Percentiles rank a stretch among this genome's conserved stretches.
These are phyloP conservation scores for Prunus mira DNA, from an alignment of 306 rosid genomes.

Conservation along the genomic window DNA sequence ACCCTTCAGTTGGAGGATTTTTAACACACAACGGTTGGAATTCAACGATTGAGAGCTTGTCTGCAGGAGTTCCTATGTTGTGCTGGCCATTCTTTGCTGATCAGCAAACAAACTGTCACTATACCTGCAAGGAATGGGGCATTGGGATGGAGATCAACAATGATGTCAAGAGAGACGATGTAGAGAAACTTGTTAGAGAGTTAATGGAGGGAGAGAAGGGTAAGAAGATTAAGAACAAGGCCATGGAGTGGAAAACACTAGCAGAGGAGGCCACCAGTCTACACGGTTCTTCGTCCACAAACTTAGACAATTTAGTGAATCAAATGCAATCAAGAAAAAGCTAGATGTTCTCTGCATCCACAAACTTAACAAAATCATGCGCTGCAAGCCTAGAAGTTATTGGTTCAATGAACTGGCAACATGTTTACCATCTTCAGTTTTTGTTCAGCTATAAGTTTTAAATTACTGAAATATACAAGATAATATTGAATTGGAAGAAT, in stretches of 20 bases:
- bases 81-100: neutral
- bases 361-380: too few relatives aligned
- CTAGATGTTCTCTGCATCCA: neutral
- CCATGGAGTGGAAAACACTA: constrained; percentile 1
- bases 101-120: neutral
- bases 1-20: too few relatives aligned
- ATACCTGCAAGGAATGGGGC: neutral
- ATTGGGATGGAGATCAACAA: constrained; percentile 9
- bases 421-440: too few relatives aligned
- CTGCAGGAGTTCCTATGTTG: constrained; percentile 5
- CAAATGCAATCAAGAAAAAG: neutral
- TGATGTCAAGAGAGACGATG: neutral
- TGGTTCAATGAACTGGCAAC: too few relatives aligned
- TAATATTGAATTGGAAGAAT: too few relatives aligned
- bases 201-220: neutral
- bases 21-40: too few relatives aligned
- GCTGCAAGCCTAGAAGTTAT: too few relatives aligned
- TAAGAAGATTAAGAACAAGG: neutral
- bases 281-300: neutral
- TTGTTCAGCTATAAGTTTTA: too few relatives aligned
- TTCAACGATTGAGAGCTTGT: neutral
- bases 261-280: neutral
- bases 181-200: neutral
- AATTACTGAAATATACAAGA: too few relatives aligned
- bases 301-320: neutral